Base-by-base conservation (phyloP, 371 early-diverging fungal genomes). In the Mortierella sp. region DNA sequence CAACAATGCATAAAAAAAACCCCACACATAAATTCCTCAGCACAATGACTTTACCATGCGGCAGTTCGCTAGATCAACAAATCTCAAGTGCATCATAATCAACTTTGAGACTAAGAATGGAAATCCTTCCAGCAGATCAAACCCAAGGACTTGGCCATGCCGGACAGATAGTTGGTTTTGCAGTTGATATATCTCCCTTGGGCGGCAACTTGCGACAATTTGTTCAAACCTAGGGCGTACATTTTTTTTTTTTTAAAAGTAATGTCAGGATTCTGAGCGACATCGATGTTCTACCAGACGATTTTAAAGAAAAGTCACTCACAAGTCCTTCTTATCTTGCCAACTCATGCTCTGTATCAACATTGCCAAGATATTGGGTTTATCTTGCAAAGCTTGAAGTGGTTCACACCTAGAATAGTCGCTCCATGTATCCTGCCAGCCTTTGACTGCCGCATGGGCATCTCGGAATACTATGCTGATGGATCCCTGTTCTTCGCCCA, bases 251-350 rank as follows among this genome's bases (percentile, higher is more conserved):
- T 28, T 28, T 28, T 24, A 32, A 58, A 33, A 16, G 45, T 6
- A 5, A 50, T n/a, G 24, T 36, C 5, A 41, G 28, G 21, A 15
- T 38, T 19, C 19, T n/a, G 52, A 16, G 52, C 52, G 43, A 43
- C 15, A 15, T 43, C 4, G 43, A 28, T 10, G 43, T 9, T 15
- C 15, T 10, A 43, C 15, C 10, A 10, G 15, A 43, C 15, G 5
- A 52, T 5, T n/a, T 52, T 19, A 65, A 41, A 48, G 22, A 4
- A 11, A 13, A 24, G 2, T 2, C 13, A 58, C 79, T 70, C 65
- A 79, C 79, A 79, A 38, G 9, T 50, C 32, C 43, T 79, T 79
- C 60, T 74, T 79, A 32, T 74, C 63, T n/a, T 59, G 55, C 74
- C 70, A 79, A 5, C 21, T 38, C 74, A 79, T 79, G 55, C 58